Percentiles rank a stretch among this genome's conserved stretches.
These are phyloP conservation scores for Sanghuangporus weigelae DNA, from an alignment of 1,284 basidiomycete species.

Conservation along the genomic window DNA sequence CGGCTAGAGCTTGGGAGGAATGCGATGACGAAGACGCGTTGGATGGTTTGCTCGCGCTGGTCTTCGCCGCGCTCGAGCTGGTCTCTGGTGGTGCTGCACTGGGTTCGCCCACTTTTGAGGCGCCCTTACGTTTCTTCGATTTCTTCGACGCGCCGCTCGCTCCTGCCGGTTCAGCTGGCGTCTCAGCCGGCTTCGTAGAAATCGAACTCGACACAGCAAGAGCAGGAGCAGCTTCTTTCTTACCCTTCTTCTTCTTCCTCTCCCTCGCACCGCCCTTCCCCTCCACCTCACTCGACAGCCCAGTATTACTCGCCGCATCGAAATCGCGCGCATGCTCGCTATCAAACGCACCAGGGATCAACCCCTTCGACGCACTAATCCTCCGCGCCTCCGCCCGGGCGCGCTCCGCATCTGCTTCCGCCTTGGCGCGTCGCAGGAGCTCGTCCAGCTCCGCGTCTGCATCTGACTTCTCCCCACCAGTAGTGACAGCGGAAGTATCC, in stretches of 20 bases:
- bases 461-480: background rate
- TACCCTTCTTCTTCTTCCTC: slow-evolving; percentile 9
- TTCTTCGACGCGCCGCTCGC: slow-evolving; percentile 17
- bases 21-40: background rate
- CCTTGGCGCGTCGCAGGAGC: slow-evolving; percentile 17
- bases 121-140: slow-evolving; percentile 17
- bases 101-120: background rate
- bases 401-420: slow-evolving; percentile 9
- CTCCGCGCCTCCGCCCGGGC: slow-evolving; percentile 16
- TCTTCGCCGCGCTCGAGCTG: background rate
- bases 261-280: background rate
- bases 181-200: background rate
- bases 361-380: slow-evolving; percentile 22
- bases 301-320: background rate
- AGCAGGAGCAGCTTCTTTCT: background rate
- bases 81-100: background rate
- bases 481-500: background rate
- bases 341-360: slow-evolving; percentile 44
- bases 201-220: background rate
- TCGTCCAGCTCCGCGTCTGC: slow-evolving; percentile 15
- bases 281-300: slow-evolving; percentile 20
- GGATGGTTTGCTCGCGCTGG: background rate
- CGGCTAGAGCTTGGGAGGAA: slow-evolving; percentile 8
- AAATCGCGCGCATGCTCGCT: background rate
- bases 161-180: background rate